Evolutionary conservation across 108 stramenopile genomes (phyloP).

Genomic region (Fistulifera solaris): DNA sequence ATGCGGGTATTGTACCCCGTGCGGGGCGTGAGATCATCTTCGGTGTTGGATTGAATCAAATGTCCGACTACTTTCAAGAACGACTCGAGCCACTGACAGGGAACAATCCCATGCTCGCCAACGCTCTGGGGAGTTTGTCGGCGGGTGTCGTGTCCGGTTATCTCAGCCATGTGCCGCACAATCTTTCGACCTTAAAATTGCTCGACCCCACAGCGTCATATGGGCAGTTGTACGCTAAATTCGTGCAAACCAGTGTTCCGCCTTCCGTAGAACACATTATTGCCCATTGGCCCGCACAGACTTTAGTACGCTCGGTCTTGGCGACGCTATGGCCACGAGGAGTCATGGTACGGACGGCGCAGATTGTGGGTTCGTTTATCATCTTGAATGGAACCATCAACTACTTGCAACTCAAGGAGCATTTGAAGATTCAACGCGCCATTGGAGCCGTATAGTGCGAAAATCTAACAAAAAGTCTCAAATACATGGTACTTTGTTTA

Average conservation of each 20-base stretch:
- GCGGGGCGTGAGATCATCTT: conserved; percentile 61
- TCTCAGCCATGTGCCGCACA: conserved; percentile 68
- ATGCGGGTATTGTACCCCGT: conserved; percentile 56
- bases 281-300: conserved; percentile 15
- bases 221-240: conserved; percentile 24
- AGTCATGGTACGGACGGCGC: conserved; percentile 54
- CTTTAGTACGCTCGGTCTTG: conserved; percentile 12
- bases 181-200: conserved; percentile 56
- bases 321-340: conserved; percentile 45
- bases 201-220: conserved; percentile 37
- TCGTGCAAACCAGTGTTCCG: conserved; percentile 31
- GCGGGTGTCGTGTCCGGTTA: conserved; percentile 66
- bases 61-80: conserved; percentile 71
- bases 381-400: conserved; percentile 74
- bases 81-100: conserved; percentile 12
- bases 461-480: too few relatives aligned
- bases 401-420: conserved; percentile 23
- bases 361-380: conserved; percentile 70
- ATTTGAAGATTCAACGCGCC: conserved; percentile 18
- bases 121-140: conserved; percentile 37
- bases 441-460: conserved; percentile 1
- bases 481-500: too few relatives aligned
- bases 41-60: conserved; percentile 70
- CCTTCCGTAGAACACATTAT: conserved; percentile 18
- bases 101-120: conserved; percentile 28